Evolutionary conservation across 1,284 basidiomycete genomes (phyloP), one percentile per base, ranked within the genome.

Genomic region (Rhodotorula glutinis): DNA sequence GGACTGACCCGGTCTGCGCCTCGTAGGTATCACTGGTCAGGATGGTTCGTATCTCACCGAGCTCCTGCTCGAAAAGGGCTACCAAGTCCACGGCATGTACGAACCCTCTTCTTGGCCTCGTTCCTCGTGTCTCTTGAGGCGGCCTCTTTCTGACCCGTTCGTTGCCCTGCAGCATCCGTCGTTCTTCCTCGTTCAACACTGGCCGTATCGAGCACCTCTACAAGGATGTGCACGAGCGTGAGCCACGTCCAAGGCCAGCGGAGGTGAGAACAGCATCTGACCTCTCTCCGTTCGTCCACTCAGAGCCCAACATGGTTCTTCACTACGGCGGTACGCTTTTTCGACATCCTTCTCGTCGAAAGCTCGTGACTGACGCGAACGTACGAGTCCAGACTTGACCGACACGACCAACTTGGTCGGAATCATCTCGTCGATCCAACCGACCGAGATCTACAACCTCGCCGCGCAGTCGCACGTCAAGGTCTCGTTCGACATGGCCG

Each of bases 401-500:
- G 92, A 95, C 81, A 90, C 89, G 78, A 94, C 92, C 75, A 94
- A 94, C 78, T 85, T 95, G 67, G 92, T 94, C 54, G 92, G 92
- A 80, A 88, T 95, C 81, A 88, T 95, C 77, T 89, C 92, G 4
- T 86, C 90, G 76, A 91, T 94, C 62, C 89, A 77, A 75, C 92
- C 92, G 0, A 88, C 90, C 29, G 92, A 95, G 79, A 87, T 95
- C 65, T 95, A 94, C 85, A 95, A 95, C 79, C 87, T 95, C 56
- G 92, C 91, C 56, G 92, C 92, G n/a, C 92, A 95, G 79, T 92
- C 89, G 58, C 92, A 95, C 81, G 92, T 95, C 82, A 95, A 95
- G 79, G 92, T 95, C 72, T 94, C 91, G 40, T 95, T 95, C 79
- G 92, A 94, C 80, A 93, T 95, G 90, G 90, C 92, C 47, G 92